phyloP scores from a whole-genome alignment of 2,329 filamentous ascomycete genomes.

The Calonectria hongkongensis region DNA sequence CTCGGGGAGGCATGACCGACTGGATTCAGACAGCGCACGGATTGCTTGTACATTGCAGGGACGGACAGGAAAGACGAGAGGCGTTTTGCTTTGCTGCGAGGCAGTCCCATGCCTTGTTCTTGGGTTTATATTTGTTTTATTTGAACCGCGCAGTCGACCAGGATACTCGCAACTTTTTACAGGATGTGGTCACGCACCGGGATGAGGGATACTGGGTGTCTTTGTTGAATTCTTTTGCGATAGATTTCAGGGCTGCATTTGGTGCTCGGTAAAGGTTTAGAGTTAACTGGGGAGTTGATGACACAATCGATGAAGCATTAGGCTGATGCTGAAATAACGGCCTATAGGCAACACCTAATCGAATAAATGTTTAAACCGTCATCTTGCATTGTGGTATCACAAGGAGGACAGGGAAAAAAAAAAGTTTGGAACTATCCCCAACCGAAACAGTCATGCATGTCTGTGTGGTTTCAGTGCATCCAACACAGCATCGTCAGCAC shows the following conservation, averaged over 20 bases:
- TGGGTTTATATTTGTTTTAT: conserved; percentile 31
- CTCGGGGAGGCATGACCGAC: conserved; percentile 46
- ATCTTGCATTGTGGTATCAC: too few species aligned
- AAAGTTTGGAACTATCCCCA: too few species aligned
- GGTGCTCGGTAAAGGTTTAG: conserved; percentile 38
- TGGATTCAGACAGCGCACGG: conserved; percentile 45
- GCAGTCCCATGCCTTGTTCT: conserved; percentile 30
- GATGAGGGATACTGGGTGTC: conserved; percentile 30
- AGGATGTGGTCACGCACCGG: conserved; percentile 42
- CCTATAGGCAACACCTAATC: conserved; percentile 37
- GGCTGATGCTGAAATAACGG: conserved; percentile 45
- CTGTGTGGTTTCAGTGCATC: neutral
- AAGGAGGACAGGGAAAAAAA: too few species aligned
- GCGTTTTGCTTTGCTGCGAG: conserved; percentile 53
- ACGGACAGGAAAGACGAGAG: conserved; percentile 47
- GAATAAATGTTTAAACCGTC: neutral
- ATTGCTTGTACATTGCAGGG: conserved; percentile 42
- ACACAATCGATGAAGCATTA: conserved; percentile 46
- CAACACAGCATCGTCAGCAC: neutral
- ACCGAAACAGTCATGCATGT: too few species aligned
- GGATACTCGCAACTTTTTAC: conserved; percentile 41
- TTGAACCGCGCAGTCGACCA: conserved; percentile 31
- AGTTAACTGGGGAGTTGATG: conserved; percentile 49
- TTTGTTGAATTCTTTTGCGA: conserved; percentile 47
- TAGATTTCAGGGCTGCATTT: conserved; percentile 48